Evolutionary conservation across 2,329 filamentous ascomycete genomes (phyloP), one percentile per base, ranked within the genome.

Genomic region (Arthroderma sp.): DNA sequence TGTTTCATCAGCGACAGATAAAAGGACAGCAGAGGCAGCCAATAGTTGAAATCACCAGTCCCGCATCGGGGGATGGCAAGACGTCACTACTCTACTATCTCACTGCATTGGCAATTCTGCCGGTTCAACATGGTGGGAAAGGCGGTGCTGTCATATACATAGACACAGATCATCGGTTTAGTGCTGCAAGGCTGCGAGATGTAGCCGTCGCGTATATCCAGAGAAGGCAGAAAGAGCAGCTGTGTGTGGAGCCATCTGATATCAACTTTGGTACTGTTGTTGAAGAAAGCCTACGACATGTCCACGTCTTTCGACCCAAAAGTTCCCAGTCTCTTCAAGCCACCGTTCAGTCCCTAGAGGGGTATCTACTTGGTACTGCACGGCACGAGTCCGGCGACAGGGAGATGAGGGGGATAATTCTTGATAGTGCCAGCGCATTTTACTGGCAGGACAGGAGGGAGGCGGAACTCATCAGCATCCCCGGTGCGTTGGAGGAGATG

Each of bases 31-130:
- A 22, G 15, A 22, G 53, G 43, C 54, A 55, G 6, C 64, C 70
- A 0, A 62, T 73, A 4, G 51, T 80, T 42, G 75, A 80, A 54
- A 62, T 81, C 38, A 66, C 70, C 15, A 75, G 74, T 42, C 59
- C 64, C 32, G 61, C 62, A 8, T 62, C 74, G 3, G 69, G 67
- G 28, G 62, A 68, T 7, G 78, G 77, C 6, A 80, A 78, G 58
- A 74, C 77, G 1, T 70, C 75, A 32, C 55, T 81, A 0, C 61
- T 81, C 32, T 77, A 80, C 59, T 68, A 74, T 47, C 58, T 80
- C 36, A 66, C 67, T 29, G 67, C 71, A 2, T 53, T 67, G 6
- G 67, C 72, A 31, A 62, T 77, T 6, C 63, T 81, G 0, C 75
- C 76, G 0, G 47, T 59, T 8, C 42, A 51, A 1, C 52, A 73